phyloP scores from a whole-genome alignment of 176 grass and related monocot genomes.

The Triticum timopheevii region DNA sequence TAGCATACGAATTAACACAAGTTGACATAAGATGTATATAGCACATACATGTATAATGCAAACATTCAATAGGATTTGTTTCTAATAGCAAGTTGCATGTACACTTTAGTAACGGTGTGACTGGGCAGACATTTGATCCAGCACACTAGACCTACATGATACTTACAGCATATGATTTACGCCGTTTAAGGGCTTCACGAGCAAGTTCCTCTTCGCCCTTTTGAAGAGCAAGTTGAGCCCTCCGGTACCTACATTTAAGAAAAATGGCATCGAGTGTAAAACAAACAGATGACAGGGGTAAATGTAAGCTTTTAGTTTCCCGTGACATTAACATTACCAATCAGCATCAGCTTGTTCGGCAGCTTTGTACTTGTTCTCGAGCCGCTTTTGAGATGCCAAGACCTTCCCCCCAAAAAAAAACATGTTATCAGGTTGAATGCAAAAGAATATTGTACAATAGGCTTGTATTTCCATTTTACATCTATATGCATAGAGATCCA shows the following conservation, averaged over 20 bases:
- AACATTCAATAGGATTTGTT: not conserved
- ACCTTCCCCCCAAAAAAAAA: conserved; percentile 58
- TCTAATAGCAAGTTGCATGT: not conserved
- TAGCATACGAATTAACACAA: conserved; percentile 14
- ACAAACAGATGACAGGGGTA: conserved; percentile 13
- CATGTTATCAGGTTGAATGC: conserved; percentile 1
- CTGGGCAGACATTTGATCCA: not conserved
- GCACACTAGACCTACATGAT: conserved; percentile 24
- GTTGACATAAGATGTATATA: not conserved
- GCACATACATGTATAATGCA: not conserved
- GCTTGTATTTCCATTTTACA: not conserved
- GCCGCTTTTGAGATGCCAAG: conserved; percentile 90
- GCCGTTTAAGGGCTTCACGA: conserved; percentile 94
- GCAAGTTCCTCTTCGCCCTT: conserved; percentile 98
- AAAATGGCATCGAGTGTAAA: conserved; percentile 22
- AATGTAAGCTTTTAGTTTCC: conserved; percentile 9
- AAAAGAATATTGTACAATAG: not conserved
- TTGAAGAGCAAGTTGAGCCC: conserved; percentile 94
- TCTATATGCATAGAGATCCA: not conserved
- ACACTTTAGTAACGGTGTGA: conserved; percentile 2
- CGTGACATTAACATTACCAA: conserved; percentile 55
- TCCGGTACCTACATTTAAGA: conserved; percentile 63
- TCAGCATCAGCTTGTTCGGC: conserved; percentile 77
- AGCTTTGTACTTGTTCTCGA: conserved; percentile 98
- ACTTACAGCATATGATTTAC: conserved; percentile 99